Base-by-base conservation (phyloP, 768 basidiomycete species). In the Mycena vulgaris region DNA sequence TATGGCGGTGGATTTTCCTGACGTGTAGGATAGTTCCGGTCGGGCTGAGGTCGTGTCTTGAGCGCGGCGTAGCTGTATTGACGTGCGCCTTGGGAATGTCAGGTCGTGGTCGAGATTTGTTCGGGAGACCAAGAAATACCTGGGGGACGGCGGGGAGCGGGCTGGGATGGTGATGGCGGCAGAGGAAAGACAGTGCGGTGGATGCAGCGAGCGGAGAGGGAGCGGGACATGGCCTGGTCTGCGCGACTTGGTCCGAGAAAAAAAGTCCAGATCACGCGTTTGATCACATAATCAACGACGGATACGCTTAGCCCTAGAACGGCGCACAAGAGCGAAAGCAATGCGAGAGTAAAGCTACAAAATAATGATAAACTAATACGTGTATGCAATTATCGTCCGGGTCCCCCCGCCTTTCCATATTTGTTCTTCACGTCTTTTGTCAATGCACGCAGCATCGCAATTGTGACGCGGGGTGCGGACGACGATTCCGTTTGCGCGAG, bases 371-470 rank as follows among this genome's bases (percentile, higher is more conserved):
- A 48, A 48, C 19, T 40, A 49, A 55, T n/a, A n/a, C n/a, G n/a
- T 33, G 25, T 48, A 37, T 53, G 5, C 30, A 71, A 42, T 64
- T 64, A 66, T 28, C 71, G 60, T 27, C 55, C 53, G 33, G 33
- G 21, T 21, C 47, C 60, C 31, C 60, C 58, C 39, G 56, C 40
- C 63, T 47, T 55, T 28, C 72, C 74, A 66, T 88, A 88, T 74
- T 83, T 86, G 73, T 79, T 81, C 80, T 87, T 89, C 68, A 90
- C 69, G 77, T 89, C 86, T 67, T 82, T 84, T 42, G 89, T 89
- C 67, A 90, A 76, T 5, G 88, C 87, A 45, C 90, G 88, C 56
- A 93, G 77, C 92, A 93, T 93, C 19, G 89, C 88, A 28, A 89
- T 81, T 3, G 91, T 92, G 39, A 92, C 86, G 23, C 81, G 69